A percentile compares a stretch with the other conserved stretches of the same genome.
Conservation (phyloP, 1,284 basidiomycete species). For the Hemileia vastatrix region DNA sequence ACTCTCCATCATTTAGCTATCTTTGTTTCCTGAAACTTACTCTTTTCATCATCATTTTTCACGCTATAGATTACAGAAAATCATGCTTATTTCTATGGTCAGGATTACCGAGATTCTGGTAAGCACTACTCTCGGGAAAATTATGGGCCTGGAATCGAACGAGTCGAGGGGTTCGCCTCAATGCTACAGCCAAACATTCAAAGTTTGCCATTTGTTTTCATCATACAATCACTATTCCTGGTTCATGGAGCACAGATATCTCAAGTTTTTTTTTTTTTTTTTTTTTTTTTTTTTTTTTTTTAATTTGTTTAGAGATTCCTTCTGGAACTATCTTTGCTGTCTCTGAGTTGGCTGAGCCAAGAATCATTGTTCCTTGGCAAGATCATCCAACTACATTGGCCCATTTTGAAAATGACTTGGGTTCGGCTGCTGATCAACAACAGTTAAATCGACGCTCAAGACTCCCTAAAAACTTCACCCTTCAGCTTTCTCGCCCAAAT, state of each 20-base stretch:
- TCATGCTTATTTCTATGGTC: conserved; percentile 15
- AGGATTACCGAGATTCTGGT: conserved; percentile 21
- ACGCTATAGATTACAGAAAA: conserved; percentile 6
- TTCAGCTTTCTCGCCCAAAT: conserved; percentile 3
- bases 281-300: background rate
- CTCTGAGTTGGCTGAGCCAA: conserved; percentile 20
- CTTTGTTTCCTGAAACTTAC: background rate
- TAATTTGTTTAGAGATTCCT: conserved; percentile 3
- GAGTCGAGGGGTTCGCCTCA: conserved; percentile 20
- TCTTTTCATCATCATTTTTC: background rate
- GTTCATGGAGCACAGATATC: too few relatives aligned
- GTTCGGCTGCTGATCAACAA: background rate
- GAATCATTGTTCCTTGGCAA: conserved; percentile 24
- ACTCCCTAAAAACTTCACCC: conserved; percentile 1
- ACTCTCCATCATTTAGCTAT: background rate
- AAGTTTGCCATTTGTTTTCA: conserved; percentile 1
- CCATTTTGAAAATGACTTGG: conserved; percentile 5
- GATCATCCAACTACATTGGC: conserved; percentile 19
- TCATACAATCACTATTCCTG: background rate
- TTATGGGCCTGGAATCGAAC: conserved; percentile 22
- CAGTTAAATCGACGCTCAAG: background rate
- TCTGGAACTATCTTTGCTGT: conserved; percentile 16
- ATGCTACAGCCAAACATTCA: conserved; percentile 21
- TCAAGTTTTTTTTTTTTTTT: background rate
- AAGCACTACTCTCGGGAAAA: conserved; percentile 19